Percentiles rank a stretch among this genome's conserved stretches.
Conservation (phyloP, 208 protist species). For the Wallacemonas sp. region DNA sequence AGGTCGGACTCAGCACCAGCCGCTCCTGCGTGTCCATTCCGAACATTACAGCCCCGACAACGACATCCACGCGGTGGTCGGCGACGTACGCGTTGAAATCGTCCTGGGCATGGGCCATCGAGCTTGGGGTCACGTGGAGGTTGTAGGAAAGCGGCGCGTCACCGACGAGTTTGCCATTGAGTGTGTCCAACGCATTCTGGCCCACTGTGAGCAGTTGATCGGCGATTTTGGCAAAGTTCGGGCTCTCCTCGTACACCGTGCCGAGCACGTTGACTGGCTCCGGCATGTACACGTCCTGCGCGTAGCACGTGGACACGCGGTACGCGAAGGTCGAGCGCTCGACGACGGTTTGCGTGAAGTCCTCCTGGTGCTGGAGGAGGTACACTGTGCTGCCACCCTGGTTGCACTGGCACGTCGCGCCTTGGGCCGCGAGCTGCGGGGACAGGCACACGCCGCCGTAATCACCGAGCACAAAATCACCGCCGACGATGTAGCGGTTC, state of each 20-base stretch:
- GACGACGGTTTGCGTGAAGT: neutral
- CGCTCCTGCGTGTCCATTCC: too few relatives aligned
- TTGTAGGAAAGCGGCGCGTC: neutral
- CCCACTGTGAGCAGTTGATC: neutral
- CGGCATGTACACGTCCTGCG: neutral
- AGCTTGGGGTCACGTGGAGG: neutral
- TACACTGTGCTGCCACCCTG: slow-evolving; percentile 27
- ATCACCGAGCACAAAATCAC: slow-evolving; percentile 52
- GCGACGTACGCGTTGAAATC: neutral
- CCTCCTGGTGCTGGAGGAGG: slow-evolving; percentile 6
- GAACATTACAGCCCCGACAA: neutral
- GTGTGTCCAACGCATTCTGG: neutral
- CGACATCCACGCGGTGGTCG: neutral
- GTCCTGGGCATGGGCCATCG: neutral
- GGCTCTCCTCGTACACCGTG: neutral
- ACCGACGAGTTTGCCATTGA: neutral
- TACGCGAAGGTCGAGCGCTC: neutral
- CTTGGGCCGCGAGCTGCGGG: slow-evolving; percentile 7
- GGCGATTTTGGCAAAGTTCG: neutral
- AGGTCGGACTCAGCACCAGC: slow-evolving; percentile 28
- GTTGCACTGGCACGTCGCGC: slow-evolving; percentile 49
- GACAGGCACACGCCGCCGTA: slow-evolving; percentile 36
- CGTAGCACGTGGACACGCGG: slow-evolving; percentile 10
- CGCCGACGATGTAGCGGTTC: slow-evolving; percentile 44
- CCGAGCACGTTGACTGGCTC: neutral